Base-by-base conservation (phyloP, 106 monocot genomes). In the Dactylorhiza incarnata region DNA sequence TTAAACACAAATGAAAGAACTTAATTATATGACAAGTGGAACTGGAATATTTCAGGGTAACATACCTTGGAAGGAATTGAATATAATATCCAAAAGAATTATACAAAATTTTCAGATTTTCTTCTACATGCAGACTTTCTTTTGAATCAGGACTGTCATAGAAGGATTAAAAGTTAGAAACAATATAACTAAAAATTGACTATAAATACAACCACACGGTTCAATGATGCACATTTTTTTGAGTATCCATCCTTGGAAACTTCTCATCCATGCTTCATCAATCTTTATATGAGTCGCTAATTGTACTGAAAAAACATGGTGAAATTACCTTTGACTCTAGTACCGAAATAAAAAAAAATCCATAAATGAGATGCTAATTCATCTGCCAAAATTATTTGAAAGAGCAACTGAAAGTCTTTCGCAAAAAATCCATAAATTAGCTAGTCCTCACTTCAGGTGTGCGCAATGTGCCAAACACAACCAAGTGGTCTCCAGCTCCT, bases 41-140 rank as follows among this genome's bases (percentile, higher is more conserved):
- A 37, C 48, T 45, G 52, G 29, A 45, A 71, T 10, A 54, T 45
- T 59, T 17, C 13, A 67, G 43, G 25, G 68, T 45, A 73, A 82
- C 95, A 90, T 88, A 95, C 93, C 85, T 25, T 20, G 91, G 91
- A 68, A 87, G 50, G 78, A 94, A 94, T 46, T 97, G 97, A 11
- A 87, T 72, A 74, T 94, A 97, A 73, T 87, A 97, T 74, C 97
- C 97, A 89, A 91, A 87, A 7, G 81, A 68, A 78, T 97, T 97
- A 81, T 97, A 97, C 13, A 97, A 72, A 74, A 97, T 89, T 25
- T 85, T 87, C 75, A 94, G 75, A 67, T 76, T 89, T 59, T 83
- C 80, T 58, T 61, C 73, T 58, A 81, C 26, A 67, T 73, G 68
- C 1, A 37, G 37, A 37, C 37, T 37, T 37, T 37, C 37, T 37